Percentiles rank a stretch among this genome's conserved stretches.
Conservation (phyloP, 495 filamentous ascomycete genomes). For the Aspergillus homomorphus region DNA sequence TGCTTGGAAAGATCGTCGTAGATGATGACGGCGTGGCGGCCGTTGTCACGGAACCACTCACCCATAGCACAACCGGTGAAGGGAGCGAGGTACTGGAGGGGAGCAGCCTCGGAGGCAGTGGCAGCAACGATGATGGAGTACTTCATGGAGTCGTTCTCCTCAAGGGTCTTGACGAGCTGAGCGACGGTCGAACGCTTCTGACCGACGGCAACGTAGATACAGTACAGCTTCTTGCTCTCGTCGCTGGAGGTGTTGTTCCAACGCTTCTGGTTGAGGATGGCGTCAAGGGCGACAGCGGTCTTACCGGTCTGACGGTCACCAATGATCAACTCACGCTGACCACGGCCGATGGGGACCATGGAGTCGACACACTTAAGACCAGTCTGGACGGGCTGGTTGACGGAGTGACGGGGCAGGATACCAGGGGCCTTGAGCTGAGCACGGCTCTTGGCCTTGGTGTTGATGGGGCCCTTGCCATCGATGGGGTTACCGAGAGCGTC, state of each 20-base stretch:
- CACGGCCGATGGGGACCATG: conserved; percentile 99
- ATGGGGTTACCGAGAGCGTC: conserved; percentile 98
- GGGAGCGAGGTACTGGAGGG: conserved; percentile 91
- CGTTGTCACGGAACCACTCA: conserved; percentile 88
- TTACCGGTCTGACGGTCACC: conserved; percentile 99
- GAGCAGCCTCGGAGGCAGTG: conserved; percentile 95
- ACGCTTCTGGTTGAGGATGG: conserved; percentile 98
- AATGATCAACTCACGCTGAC: conserved; percentile 99
- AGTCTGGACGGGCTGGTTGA: conserved; percentile 98
- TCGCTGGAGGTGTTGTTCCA: conserved; percentile 81
- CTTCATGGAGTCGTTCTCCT: conserved; percentile 99
- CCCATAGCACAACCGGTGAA: conserved; percentile 83
- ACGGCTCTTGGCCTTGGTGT: conserved; percentile 87
- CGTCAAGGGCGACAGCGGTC: conserved; percentile 97
- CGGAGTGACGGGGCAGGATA: conserved; percentile 93
- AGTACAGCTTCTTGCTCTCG: conserved; percentile 98
- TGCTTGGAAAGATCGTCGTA: conserved; percentile 99
- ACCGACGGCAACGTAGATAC: conserved; percentile 97
- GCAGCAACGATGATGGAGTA: conserved; percentile 94
- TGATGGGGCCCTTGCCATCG: conserved; percentile 96
- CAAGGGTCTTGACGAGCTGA: conserved; percentile 98
- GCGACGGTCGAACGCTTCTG: conserved; percentile 99
- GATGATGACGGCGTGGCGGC: conserved; percentile 89
- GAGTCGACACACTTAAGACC: conserved; percentile 99
- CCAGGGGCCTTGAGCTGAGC: conserved; percentile 98